Evolutionary conservation across 2,329 filamentous ascomycete species (phyloP).

Genomic region (Simplicillium sp.): DNA sequence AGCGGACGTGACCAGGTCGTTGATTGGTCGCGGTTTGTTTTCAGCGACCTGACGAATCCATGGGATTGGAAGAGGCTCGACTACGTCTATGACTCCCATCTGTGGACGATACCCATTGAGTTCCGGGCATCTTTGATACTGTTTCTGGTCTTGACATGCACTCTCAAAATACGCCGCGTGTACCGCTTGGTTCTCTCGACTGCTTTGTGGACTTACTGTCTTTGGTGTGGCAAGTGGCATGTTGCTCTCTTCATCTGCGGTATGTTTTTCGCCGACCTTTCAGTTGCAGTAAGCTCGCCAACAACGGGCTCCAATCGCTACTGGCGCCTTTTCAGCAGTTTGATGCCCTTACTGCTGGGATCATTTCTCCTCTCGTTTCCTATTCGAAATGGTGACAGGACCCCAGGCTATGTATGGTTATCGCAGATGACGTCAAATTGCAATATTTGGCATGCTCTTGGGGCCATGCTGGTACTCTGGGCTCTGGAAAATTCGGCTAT

Average conservation of each 20-base stretch:
- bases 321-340: not conserved
- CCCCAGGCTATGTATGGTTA: not conserved
- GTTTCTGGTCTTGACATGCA: not conserved
- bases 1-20: not conserved
- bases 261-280: not conserved
- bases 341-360: not conserved
- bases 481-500: slow-evolving; percentile 1
- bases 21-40: not conserved
- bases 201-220: not conserved
- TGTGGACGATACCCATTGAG: slow-evolving; percentile 6
- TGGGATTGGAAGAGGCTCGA: not conserved
- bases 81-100: slow-evolving; percentile 3
- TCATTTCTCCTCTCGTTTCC: not conserved
- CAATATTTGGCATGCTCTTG: slow-evolving; percentile 1
- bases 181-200: slow-evolving; percentile 1
- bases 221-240: not conserved
- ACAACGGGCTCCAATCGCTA: not conserved
- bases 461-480: slow-evolving; percentile 2
- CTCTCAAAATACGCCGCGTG: not conserved
- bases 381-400: not conserved
- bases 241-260: not conserved
- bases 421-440: not conserved
- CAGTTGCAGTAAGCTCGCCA: not conserved
- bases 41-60: not conserved
- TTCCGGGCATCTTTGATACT: slow-evolving; percentile 4